Evolutionary conservation across 2,329 filamentous ascomycete genomes (phyloP), one percentile per base, ranked within the genome.

Genomic region (Torrubiella hemipterigena): DNA sequence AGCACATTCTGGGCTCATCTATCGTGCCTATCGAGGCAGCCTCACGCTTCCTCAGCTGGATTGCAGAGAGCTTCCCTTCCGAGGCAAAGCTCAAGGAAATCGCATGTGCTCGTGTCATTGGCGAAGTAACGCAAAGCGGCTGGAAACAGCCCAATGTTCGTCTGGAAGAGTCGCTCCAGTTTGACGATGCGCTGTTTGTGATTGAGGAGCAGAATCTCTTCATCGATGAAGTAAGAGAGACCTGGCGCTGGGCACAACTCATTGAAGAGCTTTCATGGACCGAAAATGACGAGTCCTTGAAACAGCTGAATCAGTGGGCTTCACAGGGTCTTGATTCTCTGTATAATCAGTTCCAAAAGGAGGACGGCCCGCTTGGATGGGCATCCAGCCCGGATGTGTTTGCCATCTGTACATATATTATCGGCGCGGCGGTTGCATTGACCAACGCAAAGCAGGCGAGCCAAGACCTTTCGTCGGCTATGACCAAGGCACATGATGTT

Each of bases 171-270:
- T 65, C 69, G 4, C 50, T 73, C 45, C 54, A 58, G 33, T 61
- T 67, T 42, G 71, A 83, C 47, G 71, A 76, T 39, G 65, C 77
- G 4, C 69, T 98, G 1, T 98, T 98, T 50, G 78, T 72, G 1
- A 69, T 85, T 34, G 91, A 98, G 55, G 87, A 93, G 51, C 86
- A 93, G 50, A 98, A 98, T 49, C 66, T 95, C n/a, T 96, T 84
- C 52, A 63, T 89, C 30, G 89, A 96, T 50, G 77, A 86, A 42
- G 72, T 84, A 6, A 66, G 76, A 29, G 87, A 95, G 51, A 65
- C 76, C 4, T 57, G 65, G 13, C 51, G 74, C n/a, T 95, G 86
- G 85, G 56, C 66, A 0, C 52, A 51, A 12, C 58, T 72, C 3
- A 56, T 81, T 18, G 35, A 43, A 13, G 27, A 34, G 23, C 17